A percentile compares a stretch with the other conserved stretches of the same genome.
These are phyloP conservation scores for Neofusicoccum laricinum DNA, from an alignment of 2,329 filamentous ascomycete genomes.

Conservation along the genomic window DNA sequence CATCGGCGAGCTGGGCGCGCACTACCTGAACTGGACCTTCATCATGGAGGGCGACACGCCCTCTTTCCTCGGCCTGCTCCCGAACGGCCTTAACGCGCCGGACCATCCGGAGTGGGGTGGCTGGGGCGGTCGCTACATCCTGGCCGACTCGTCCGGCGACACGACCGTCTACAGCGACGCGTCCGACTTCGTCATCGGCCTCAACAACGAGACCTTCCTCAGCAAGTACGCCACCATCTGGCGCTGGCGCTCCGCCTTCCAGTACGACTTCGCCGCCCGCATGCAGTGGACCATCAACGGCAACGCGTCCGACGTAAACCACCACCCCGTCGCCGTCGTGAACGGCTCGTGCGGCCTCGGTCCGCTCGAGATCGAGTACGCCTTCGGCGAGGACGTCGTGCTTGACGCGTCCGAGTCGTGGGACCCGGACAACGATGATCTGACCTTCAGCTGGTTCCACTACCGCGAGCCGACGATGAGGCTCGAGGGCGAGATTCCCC, in stretches of 20 bases:
- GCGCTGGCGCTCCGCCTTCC: conserved; percentile 42
- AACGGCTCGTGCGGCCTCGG: conserved; percentile 18
- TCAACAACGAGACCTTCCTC: conserved; percentile 29
- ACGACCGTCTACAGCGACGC: conserved; percentile 32
- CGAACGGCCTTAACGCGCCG: conserved; percentile 40
- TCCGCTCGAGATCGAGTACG: conserved; percentile 14
- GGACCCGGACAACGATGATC: conserved; percentile 21
- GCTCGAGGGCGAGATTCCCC: neutral
- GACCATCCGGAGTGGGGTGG: conserved; percentile 42
- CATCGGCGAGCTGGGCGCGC: conserved; percentile 41
- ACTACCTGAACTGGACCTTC: conserved; percentile 45
- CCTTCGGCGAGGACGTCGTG: conserved; percentile 15
- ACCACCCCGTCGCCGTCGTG: conserved; percentile 22
- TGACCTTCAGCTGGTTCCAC: conserved; percentile 22
- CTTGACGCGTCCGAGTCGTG: conserved; percentile 20
- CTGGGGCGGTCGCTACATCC: conserved; percentile 43
- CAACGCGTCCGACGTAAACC: conserved; percentile 14
- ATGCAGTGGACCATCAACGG: conserved; percentile 37
- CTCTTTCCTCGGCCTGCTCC: conserved; percentile 40
- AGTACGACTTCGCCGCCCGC: conserved; percentile 43
- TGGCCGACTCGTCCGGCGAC: conserved; percentile 21
- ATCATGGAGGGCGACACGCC: conserved; percentile 50
- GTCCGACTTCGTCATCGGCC: conserved; percentile 34
- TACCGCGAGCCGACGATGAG: conserved; percentile 17
- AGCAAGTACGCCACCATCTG: conserved; percentile 37